Base-by-base conservation (phyloP, 768 basidiomycete genomes). In the Astraeus odoratus region DNA sequence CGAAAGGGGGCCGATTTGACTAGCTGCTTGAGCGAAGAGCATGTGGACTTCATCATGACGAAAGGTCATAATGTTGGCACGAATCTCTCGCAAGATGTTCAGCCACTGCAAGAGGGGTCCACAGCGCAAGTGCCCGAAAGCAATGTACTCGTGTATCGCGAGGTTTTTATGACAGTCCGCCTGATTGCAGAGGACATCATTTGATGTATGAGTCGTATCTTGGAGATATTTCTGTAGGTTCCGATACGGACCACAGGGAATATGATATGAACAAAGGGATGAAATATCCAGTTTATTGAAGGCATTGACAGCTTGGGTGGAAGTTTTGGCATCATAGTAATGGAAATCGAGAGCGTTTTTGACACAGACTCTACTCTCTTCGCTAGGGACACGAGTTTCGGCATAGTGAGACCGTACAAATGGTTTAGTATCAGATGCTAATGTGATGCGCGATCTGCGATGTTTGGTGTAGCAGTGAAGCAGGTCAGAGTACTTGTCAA, bases 51-150 rank as follows among this genome's bases (percentile, higher is more conserved):
- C 68, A 3, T 65, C 57, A 5, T 50, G 39, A 22, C 58, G 52
- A 43, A 76, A 67, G 1, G 59, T 62, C 37, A 76, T 51, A 5
- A 46, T 42, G 10, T 61, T 53, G 7, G 64, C 60, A 9, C 60
- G 58, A 30, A 76, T 46, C 51, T 71, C 71, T 20, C 67, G 62
- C 8, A 61, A 49, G 18, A 76, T 72, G 49, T 76, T 76, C 23
- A 66, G 51, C 74, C 73, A 75, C 39, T 76, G 75, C 1, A 76
- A 47, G 5, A 50, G 54, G 1, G 56, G 43, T 4, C 75, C 72
- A n/a, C 66, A 61, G 10, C 75, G 68, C 23, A 76, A 54, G 37
- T 57, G 54, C 5, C 64, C 66, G 46, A 71, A 75, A 0, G 67
- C 63, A 23, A 67, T 58, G 27, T 61, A 67, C 43, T 76, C 73